These are phyloP conservation scores for Samsoniella hepiali DNA, from an alignment of 2,329 filamentous ascomycete genomes.

Conservation along the genomic window DNA sequence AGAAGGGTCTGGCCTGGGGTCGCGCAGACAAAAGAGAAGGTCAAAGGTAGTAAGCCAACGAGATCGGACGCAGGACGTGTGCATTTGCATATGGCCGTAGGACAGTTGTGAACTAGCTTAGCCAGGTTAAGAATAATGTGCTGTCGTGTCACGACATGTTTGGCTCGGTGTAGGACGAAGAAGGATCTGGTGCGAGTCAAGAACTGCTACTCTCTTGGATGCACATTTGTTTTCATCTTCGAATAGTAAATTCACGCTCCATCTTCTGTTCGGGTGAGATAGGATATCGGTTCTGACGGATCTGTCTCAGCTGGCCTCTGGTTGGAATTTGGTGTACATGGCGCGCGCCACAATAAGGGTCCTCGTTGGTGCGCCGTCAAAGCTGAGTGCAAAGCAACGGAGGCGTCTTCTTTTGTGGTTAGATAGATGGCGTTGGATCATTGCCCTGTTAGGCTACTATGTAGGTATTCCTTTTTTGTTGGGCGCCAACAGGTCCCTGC, in stretches of 20 bases:
- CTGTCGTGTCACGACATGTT: not conserved
- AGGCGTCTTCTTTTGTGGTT: not conserved
- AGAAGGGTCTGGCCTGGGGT: slow-evolving; percentile 1
- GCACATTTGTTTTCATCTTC: not conserved
- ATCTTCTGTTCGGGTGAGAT: not conserved
- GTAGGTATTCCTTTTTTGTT: not conserved
- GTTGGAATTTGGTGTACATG: not conserved
- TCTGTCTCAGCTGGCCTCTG: slow-evolving; percentile 11
- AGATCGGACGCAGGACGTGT: slow-evolving; percentile 14
- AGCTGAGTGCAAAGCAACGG: not conserved
- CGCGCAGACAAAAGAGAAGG: not conserved
- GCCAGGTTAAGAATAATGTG: not conserved
- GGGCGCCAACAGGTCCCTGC: slow-evolving; percentile 10
- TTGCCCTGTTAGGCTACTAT: not conserved
- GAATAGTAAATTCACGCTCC: not conserved
- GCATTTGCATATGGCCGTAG: slow-evolving; percentile 12
- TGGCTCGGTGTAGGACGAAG: not conserved
- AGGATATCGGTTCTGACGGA: not conserved
- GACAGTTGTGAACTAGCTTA: not conserved
- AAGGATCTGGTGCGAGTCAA: slow-evolving; percentile 1
- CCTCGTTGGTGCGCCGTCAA: not conserved
- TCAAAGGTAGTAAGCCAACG: not conserved
- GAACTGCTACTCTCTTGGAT: not conserved
- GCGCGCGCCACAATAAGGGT: not conserved
- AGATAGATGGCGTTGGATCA: not conserved